A percentile compares a stretch with the other conserved stretches of the same genome.
These are phyloP conservation scores for Penicillium lividum DNA, from an alignment of 495 filamentous ascomycete species.

Conservation along the genomic window DNA sequence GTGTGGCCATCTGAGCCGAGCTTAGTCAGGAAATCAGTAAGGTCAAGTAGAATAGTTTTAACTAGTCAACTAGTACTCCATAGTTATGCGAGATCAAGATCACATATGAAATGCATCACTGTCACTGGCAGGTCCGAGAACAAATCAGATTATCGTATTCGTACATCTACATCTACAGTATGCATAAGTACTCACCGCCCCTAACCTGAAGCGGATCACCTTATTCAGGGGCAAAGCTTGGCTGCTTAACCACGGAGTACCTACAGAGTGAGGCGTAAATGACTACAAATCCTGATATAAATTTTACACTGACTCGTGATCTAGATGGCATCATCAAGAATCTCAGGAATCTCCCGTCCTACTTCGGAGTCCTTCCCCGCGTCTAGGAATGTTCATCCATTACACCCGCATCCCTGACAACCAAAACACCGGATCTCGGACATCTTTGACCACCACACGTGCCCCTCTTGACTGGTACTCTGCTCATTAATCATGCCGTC, in stretches of 20 bases:
- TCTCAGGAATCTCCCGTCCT: conserved; percentile 16
- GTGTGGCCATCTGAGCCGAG: too few species aligned
- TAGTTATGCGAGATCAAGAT: too few species aligned
- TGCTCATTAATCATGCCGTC: neutral
- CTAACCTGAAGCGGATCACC: conserved; percentile 5
- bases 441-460: neutral
- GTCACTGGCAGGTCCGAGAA: neutral
- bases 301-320: neutral
- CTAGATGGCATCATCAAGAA: conserved; percentile 16
- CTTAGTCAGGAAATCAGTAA: too few species aligned
- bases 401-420: conserved; percentile 23
- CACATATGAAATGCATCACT: neutral
- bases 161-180: neutral
- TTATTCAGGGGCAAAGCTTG: conserved; percentile 17
- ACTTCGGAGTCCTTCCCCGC: neutral
- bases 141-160: conserved; percentile 2
- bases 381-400: conserved; percentile 27
- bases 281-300: neutral
- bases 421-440: neutral
- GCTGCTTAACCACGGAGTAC: neutral
- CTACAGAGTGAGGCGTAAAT: too few species aligned
- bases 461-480: neutral
- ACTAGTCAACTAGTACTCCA: too few species aligned
- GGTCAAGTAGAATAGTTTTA: too few species aligned
- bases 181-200: neutral